Conservation (phyloP, 345 rosid genomes). For the Theobroma cacao region DNA sequence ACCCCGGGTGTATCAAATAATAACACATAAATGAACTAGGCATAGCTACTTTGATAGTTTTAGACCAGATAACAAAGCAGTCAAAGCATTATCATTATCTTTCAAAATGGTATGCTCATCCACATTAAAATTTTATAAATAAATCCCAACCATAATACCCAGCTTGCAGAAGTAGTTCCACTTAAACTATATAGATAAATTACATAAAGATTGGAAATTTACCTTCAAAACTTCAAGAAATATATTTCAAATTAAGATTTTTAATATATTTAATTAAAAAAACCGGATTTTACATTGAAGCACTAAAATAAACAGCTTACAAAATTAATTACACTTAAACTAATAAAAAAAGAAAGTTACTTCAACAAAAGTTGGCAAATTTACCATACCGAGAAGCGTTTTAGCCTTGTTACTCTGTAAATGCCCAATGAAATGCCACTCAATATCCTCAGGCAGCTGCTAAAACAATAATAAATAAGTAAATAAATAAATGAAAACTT, state of each 20-base stretch:
- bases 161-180: not conserved
- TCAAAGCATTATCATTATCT: not conserved
- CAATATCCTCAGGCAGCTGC: conserved; percentile 83
- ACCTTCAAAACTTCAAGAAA: not conserved
- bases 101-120: not conserved
- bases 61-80: not conserved
- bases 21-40: not conserved
- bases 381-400: conserved; percentile 57
- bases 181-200: not conserved
- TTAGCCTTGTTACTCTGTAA: conserved; percentile 94
- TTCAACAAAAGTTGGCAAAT: not conserved
- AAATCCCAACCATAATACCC: not conserved
- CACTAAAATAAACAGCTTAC: not conserved
- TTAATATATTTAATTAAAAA: not conserved
- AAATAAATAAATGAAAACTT: not conserved
- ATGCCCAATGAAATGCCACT: conserved; percentile 92
- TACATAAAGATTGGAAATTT: not conserved
- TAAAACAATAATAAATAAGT: not conserved
- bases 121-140: not conserved
- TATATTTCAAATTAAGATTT: not conserved
- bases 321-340: not conserved
- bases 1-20: not conserved
- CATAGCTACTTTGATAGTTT: not conserved
- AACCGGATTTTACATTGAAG: not conserved
- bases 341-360: not conserved